These are phyloP conservation scores for Chaetomiaceae sp. DNA, from an alignment of 2,329 filamentous ascomycete genomes.

Conservation along the genomic window DNA sequence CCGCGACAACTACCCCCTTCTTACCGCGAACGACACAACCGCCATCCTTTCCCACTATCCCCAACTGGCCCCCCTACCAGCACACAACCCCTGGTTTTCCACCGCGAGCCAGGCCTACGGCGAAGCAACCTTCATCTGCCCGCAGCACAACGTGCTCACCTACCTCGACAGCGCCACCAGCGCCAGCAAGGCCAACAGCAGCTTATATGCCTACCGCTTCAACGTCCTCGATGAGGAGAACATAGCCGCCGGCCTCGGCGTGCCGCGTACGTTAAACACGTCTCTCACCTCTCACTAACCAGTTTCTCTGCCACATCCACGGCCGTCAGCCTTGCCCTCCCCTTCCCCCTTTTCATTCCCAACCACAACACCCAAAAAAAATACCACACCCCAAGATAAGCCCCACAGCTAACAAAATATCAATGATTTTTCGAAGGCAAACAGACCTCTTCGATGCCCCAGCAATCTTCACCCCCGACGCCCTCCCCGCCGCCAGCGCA, in stretches of 20 bases:
- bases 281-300: too few relatives aligned
- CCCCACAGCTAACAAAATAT: too few relatives aligned
- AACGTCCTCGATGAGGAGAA: slow-evolving; percentile 41
- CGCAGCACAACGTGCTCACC: slow-evolving; percentile 37
- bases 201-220: slow-evolving; percentile 46
- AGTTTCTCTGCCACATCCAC: too few relatives aligned
- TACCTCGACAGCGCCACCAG: slow-evolving; percentile 22
- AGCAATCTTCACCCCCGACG: slow-evolving; percentile 46
- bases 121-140: slow-evolving; percentile 44
- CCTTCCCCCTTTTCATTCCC: too few relatives aligned
- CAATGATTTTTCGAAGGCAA: too few relatives aligned
- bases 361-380: too few relatives aligned
- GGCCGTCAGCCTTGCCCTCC: too few relatives aligned
- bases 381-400: too few relatives aligned
- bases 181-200: not conserved
- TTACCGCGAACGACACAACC: slow-evolving; percentile 35
- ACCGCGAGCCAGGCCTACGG: slow-evolving; percentile 41
- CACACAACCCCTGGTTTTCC: slow-evolving; percentile 42
- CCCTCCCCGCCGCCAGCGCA: slow-evolving; percentile 26
- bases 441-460: slow-evolving; percentile 41
- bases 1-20: slow-evolving; percentile 43
- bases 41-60: slow-evolving; percentile 40
- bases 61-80: slow-evolving; percentile 30
- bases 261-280: slow-evolving; percentile 33
- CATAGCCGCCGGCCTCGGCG: slow-evolving; percentile 38